Conservation (phyloP, 2,329 filamentous ascomycete species). For the Aspergillus calidoustus region DNA sequence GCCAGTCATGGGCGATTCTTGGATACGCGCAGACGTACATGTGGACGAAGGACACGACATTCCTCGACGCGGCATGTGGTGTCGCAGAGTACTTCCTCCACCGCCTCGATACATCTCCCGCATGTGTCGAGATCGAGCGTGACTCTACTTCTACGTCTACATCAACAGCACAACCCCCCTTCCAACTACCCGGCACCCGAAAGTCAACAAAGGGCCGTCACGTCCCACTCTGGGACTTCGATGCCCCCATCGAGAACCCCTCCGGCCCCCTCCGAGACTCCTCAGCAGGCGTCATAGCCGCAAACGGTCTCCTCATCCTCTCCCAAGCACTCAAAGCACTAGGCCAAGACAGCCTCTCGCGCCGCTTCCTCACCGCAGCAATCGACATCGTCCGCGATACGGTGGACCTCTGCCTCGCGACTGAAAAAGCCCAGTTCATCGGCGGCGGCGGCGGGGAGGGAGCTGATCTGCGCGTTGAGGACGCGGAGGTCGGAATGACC, state of each 20-base stretch:
- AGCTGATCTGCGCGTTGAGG: slow-evolving; percentile 35
- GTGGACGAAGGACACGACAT: slow-evolving; percentile 36
- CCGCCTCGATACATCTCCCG: slow-evolving; percentile 37
- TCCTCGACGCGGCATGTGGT: slow-evolving; percentile 41
- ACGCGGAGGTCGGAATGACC: neutral
- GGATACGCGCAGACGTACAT: slow-evolving; percentile 47
- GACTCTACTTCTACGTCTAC: neutral
- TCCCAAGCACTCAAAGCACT: slow-evolving; percentile 31
- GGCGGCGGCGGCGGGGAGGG: slow-evolving; percentile 39
- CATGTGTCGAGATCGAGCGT: slow-evolving; percentile 9
- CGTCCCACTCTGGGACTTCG: slow-evolving; percentile 47
- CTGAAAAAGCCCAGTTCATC: neutral
- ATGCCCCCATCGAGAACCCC: slow-evolving; percentile 35
- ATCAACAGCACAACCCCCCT: neutral
- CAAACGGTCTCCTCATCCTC: slow-evolving; percentile 48
- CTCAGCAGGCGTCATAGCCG: slow-evolving; percentile 47
- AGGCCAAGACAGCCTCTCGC: slow-evolving; percentile 1
- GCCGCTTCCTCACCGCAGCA: slow-evolving; percentile 15
- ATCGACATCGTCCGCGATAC: slow-evolving; percentile 20
- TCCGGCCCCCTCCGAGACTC: slow-evolving; percentile 40
- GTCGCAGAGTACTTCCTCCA: slow-evolving; percentile 46
- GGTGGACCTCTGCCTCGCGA: slow-evolving; percentile 1
- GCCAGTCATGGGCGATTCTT: slow-evolving; percentile 33
- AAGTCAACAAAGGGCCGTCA: slow-evolving; percentile 9
- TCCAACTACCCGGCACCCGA: too few species aligned